Base-by-base conservation (phyloP, 805 yeast genomes). In the Yarrowia yakushimensis region DNA sequence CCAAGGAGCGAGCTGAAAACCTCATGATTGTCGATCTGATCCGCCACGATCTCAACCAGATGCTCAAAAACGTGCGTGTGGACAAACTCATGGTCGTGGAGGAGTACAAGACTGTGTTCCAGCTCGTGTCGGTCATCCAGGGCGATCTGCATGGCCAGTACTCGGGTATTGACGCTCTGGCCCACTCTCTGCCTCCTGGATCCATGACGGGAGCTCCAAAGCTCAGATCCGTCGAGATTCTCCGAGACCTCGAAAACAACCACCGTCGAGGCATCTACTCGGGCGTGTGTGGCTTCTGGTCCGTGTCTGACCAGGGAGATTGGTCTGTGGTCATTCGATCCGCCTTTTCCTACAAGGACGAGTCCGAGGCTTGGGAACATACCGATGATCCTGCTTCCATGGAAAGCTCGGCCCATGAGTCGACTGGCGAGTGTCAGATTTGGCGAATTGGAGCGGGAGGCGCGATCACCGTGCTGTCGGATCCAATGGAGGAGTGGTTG, bases 141-240 rank as follows among this genome's bases (percentile, higher is more conserved):
- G 98, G 97, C 0, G 71, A 76, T 20, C 73, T 86, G 27, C 61
- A 63, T n/a, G 64, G 60, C 4, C 63, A 61, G 28, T 85, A 80
- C 67, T 76, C 80, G 12, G 99, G 98, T 0, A 76, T 92, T 23
- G 98, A 94, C 71, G 77, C 93, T 2, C 78, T 94, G 12, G 81
- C 84, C 20, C 83, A 83, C 64, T 84, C 97, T 0, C 76, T 96
- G 34, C 99, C 99, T 2, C 97, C 99, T 0, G 99, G 99, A 0
- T 93, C 98, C 0, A 94, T 94, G 99, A 94, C 99, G 0, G 99
- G 99, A 2, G 99, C 99, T 0, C 99, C 99, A 2, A 94, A 94
- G 76, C 88, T 86, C 68, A 81, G 97, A 64, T 90, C 97, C 0
- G 96, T 94, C 6, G 94, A 93, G 72, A 72, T 96, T 4, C 77